Evolutionary conservation across 2,329 filamentous ascomycete genomes (phyloP).

Genomic region (Trichoderma asperellum): DNA sequence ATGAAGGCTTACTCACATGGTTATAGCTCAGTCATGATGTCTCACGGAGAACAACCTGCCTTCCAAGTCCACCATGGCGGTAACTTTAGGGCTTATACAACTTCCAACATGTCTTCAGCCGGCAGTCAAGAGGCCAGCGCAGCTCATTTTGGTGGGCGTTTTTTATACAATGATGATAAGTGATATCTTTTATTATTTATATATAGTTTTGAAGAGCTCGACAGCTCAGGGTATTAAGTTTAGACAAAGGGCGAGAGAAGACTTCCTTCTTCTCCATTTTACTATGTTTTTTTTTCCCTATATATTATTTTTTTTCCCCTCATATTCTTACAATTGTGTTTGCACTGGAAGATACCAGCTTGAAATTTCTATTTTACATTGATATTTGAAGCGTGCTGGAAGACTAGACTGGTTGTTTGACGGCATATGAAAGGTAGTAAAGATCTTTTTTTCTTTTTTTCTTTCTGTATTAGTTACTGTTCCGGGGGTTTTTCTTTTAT

Average conservation of each 20-base stretch:
- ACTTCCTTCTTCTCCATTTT: background rate
- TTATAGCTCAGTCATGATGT: background rate
- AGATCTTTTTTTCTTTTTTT: background rate
- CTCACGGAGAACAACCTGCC: conserved; percentile 11
- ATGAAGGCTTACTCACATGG: conserved; percentile 13
- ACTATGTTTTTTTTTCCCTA: background rate
- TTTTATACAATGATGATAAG: background rate
- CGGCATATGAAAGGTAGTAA: background rate
- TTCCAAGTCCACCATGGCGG: conserved; percentile 12
- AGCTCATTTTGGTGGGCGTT: conserved; percentile 1
- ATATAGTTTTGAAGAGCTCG: background rate
- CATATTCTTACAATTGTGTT: background rate
- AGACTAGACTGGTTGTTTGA: background rate
- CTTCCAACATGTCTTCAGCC: background rate
- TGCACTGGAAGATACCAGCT: background rate
- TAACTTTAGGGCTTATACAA: background rate
- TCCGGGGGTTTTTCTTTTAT: no score
- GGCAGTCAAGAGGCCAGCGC: background rate
- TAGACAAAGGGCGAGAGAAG: background rate
- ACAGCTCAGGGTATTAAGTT: background rate
- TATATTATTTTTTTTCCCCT: background rate
- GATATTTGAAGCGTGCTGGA: background rate
- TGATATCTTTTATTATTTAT: background rate
- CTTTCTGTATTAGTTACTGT: background rate
- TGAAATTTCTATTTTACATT: background rate